phyloP scores from a whole-genome alignment of 2,329 filamentous ascomycete genomes.

The Hypoxylon rubiginosum region DNA sequence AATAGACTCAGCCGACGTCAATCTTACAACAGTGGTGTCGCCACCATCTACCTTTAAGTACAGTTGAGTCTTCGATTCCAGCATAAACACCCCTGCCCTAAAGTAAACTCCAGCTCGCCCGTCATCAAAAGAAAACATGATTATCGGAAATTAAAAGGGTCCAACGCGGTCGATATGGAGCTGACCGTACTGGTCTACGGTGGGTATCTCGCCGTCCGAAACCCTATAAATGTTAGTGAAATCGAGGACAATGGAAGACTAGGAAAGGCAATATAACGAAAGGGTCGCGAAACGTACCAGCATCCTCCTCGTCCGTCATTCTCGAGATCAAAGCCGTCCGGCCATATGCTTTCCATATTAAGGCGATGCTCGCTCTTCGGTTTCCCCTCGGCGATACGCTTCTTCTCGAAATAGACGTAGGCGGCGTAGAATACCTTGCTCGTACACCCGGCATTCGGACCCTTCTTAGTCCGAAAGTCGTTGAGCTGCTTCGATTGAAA shows the following conservation, averaged over 20 bases:
- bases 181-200: constrained; percentile 23
- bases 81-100: background rate
- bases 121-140: background rate
- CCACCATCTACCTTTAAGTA: constrained; percentile 1
- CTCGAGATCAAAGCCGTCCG: constrained; percentile 25
- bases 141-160: background rate
- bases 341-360: constrained; percentile 61
- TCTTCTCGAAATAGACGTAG: constrained; percentile 73
- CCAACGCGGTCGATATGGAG: background rate
- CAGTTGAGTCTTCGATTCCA: background rate
- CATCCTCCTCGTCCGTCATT: constrained; percentile 20
- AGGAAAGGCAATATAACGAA: background rate
- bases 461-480: constrained; percentile 64
- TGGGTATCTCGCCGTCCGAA: background rate
- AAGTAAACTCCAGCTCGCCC: background rate
- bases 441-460: constrained; percentile 60
- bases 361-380: constrained; percentile 64
- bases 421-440: constrained; percentile 64
- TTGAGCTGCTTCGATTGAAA: constrained; percentile 59
- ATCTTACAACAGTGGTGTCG: constrained; percentile 2
- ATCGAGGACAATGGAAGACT: background rate
- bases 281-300: constrained; percentile 14
- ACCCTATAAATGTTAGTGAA: constrained; percentile 4
- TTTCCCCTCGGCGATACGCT: constrained; percentile 64
- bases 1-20: background rate